These are phyloP conservation scores for Aspergillus intermedius DNA, from an alignment of 2,329 filamentous ascomycete genomes.

Conservation along the genomic window DNA sequence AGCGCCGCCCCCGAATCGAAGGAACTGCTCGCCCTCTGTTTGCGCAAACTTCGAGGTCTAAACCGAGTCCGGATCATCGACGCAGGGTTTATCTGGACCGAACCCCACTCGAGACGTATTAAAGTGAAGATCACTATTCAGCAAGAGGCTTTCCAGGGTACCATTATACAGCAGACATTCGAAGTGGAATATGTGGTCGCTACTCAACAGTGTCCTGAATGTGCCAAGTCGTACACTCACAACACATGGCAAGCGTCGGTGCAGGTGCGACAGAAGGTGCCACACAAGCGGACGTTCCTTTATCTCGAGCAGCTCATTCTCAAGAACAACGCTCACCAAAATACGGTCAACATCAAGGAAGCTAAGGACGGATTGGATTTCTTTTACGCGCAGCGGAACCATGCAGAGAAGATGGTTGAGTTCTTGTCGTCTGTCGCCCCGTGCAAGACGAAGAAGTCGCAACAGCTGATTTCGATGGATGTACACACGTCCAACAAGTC, in stretches of 20 bases:
- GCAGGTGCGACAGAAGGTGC: conserved; percentile 93
- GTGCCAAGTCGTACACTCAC: conserved; percentile 89
- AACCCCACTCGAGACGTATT: conserved; percentile 86
- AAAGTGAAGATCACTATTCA: conserved; percentile 96
- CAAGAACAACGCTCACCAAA: conserved; percentile 83
- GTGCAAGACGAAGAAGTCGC: conserved; percentile 72
- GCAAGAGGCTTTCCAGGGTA: conserved; percentile 58
- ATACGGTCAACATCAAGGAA: conserved; percentile 98
- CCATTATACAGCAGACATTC: conserved; percentile 83
- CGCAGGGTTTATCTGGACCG: conserved; percentile 95
- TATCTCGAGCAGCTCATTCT: conserved; percentile 91
- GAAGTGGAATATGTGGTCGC: conserved; percentile 89
- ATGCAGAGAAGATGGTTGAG: conserved; percentile 87
- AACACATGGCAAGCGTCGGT: conserved; percentile 93
- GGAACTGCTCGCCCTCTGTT: conserved; percentile 84
- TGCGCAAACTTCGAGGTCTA: conserved; percentile 79
- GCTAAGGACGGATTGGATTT: conserved; percentile 94
- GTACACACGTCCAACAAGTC: conserved; percentile 82
- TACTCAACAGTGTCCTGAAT: conserved; percentile 90
- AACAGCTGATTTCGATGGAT: conserved; percentile 90
- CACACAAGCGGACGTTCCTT: conserved; percentile 82
- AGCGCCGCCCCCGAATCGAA: conserved; percentile 78
- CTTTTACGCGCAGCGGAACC: conserved; percentile 82
- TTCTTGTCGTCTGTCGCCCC: conserved; percentile 79
- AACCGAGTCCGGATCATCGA: conserved; percentile 92